Percentiles rank a stretch among this genome's conserved stretches.
phyloP scores from a whole-genome alignment of 768 basidiomycete species.

The Tylopilus vinaceipallidus region DNA sequence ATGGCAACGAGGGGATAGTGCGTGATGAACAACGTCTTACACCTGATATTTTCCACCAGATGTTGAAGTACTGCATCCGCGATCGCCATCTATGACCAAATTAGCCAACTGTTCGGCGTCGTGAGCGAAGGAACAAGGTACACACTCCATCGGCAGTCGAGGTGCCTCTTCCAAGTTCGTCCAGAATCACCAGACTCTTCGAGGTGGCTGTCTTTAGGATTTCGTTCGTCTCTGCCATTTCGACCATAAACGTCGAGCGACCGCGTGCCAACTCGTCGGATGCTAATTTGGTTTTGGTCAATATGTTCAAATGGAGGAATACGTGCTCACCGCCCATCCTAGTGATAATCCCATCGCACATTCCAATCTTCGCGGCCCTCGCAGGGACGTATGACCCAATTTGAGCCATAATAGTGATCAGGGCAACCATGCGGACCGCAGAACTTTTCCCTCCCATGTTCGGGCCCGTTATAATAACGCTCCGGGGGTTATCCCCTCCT shows the following conservation, averaged over 20 bases:
- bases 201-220: constrained; percentile 75
- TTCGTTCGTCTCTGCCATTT: constrained; percentile 91
- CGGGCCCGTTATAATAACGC: constrained; percentile 78
- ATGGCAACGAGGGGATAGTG: constrained; percentile 88
- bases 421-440: constrained; percentile 73
- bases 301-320: neutral
- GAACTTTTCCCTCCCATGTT: constrained; percentile 91
- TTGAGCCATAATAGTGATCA: constrained; percentile 76
- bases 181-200: constrained; percentile 83
- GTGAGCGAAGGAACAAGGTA: neutral
- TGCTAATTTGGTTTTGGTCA: constrained; percentile 42
- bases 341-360: constrained; percentile 83
- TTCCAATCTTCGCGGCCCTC: constrained; percentile 62
- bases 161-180: constrained; percentile 88
- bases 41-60: constrained; percentile 53
- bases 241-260: constrained; percentile 95
- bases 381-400: constrained; percentile 95
- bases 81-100: constrained; percentile 68
- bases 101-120: constrained; percentile 4
- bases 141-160: constrained; percentile 86
- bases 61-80: constrained; percentile 79
- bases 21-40: constrained; percentile 89
- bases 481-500: constrained; percentile 49
- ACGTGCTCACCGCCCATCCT: constrained; percentile 76
- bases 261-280: constrained; percentile 86